Conservation (phyloP, 2,329 filamentous ascomycete genomes). For the Emydomyces testavorans region DNA sequence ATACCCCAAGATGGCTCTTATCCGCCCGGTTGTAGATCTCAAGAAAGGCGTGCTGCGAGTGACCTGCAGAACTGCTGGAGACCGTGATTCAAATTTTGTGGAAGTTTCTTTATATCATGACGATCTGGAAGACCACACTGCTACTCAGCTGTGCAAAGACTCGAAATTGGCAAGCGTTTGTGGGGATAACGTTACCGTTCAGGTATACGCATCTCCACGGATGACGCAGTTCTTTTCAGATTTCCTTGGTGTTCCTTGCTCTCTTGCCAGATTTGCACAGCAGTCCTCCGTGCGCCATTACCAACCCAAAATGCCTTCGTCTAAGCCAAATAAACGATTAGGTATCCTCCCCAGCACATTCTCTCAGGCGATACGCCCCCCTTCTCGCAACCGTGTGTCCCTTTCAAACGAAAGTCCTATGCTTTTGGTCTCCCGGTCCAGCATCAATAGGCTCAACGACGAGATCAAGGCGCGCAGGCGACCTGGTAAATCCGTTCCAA, state of each 20-base stretch:
- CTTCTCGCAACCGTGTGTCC: slow-evolving; percentile 50
- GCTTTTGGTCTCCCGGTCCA: slow-evolving; percentile 67
- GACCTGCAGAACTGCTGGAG: slow-evolving; percentile 28
- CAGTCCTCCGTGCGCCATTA: slow-evolving; percentile 55
- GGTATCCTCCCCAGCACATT: slow-evolving; percentile 23
- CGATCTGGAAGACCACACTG: slow-evolving; percentile 46
- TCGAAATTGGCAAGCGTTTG: slow-evolving; percentile 57
- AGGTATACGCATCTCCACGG: slow-evolving; percentile 53
- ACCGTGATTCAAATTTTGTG: slow-evolving; percentile 21
- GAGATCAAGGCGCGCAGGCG: slow-evolving; percentile 44
- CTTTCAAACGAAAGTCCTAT: slow-evolving; percentile 93
- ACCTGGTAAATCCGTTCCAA: slow-evolving; percentile 46
- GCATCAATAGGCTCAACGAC: slow-evolving; percentile 65
- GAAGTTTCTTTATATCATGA: slow-evolving; percentile 29
- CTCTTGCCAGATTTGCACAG: slow-evolving; percentile 70
- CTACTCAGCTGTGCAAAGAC: slow-evolving; percentile 28
- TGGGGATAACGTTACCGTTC: slow-evolving; percentile 62
- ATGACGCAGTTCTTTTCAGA: slow-evolving; percentile 68
- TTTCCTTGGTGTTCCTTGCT: slow-evolving; percentile 65
- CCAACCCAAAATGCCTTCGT: slow-evolving; percentile 35
- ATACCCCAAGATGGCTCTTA: slow-evolving; percentile 74
- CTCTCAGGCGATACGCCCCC: slow-evolving; percentile 33
- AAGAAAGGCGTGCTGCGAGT: slow-evolving; percentile 54
- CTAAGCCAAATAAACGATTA: background rate
- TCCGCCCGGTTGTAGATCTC: slow-evolving; percentile 65